Evolutionary conservation across 352 stramenopile species (phyloP).

Genomic region (Phytophthora pini): DNA sequence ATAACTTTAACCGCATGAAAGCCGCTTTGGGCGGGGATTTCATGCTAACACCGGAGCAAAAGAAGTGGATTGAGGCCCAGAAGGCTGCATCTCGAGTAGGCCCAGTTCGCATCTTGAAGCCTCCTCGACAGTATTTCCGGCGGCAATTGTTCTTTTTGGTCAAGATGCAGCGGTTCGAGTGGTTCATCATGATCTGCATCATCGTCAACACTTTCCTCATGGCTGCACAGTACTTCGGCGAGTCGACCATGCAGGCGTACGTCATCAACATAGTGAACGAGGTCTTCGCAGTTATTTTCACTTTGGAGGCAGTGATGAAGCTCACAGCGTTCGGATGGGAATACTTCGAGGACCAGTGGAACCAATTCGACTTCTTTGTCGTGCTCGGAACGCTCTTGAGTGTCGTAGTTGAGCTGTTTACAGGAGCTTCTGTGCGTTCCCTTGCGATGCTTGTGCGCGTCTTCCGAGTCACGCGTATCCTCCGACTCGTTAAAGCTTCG

Average conservation of each 20-base stretch:
- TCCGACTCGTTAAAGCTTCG: conserved; percentile 85
- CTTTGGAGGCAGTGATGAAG: conserved; percentile 89
- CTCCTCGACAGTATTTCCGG: conserved; percentile 57
- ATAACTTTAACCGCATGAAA: conserved; percentile 95
- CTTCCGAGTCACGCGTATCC: conserved; percentile 89
- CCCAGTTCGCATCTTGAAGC: conserved; percentile 64
- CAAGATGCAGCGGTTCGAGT: conserved; percentile 81
- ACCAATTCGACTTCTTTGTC: conserved; percentile 90
- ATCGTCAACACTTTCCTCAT: conserved; percentile 91
- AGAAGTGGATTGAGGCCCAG: conserved; percentile 90
- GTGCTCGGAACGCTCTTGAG: conserved; percentile 71
- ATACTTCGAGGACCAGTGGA: conserved; percentile 91
- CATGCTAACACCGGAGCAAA: conserved; percentile 90
- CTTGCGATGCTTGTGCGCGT: conserved; percentile 91
- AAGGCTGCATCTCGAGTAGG: conserved; percentile 69
- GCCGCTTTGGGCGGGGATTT: conserved; percentile 70
- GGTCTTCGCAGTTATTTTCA: conserved; percentile 90
- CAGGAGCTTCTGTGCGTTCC: conserved; percentile 62
- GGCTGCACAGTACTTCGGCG: conserved; percentile 86
- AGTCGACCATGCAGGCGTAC: conserved; percentile 59
- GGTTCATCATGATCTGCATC: conserved; percentile 91
- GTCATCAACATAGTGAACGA: conserved; percentile 84
- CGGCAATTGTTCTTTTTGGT: conserved; percentile 72
- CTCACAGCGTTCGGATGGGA: conserved; percentile 71
- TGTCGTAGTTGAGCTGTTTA: conserved; percentile 66